Base-by-base conservation (phyloP, 768 basidiomycete genomes). In the Leccinum arenicola region DNA sequence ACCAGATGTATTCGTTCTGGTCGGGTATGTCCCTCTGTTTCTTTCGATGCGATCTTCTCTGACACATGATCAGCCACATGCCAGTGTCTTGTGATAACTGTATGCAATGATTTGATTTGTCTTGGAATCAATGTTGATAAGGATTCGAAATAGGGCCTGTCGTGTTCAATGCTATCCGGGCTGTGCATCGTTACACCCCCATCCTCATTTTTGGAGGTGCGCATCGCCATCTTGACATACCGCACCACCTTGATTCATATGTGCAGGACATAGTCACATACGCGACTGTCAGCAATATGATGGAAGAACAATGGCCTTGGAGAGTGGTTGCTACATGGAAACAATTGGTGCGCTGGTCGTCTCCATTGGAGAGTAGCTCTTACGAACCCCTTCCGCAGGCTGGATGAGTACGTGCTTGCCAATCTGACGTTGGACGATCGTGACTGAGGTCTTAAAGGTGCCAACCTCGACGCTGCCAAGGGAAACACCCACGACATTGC, bases 321-420 rank as follows among this genome's bases (percentile, higher is more conserved):
- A 93, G 66, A 88, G 91, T 62, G 90, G 95, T 17, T 78, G 92
- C 23, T 96, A 95, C 69, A 90, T 96, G 88, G 95, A 97, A 75
- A 97, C 94, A 10, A 77, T 95, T 55, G 93, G 91, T 88, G 52
- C 12, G 82, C 54, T 12, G 11, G 6, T 11, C 15, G 0, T 19
- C 43, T 29, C 27, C 4, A 19, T 23, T 33, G 29, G 4, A 21
- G 2, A 19, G 25, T n/a, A 10, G n/a, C 23, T 33, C 29, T 2
- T 23, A 38, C 9, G 49, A 0, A 45, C 47, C 15, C 38, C 25
- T 45, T 47, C 50, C 27, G 27, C 31, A 71, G 73, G 87, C 9
- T 92, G 85, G 83, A 75, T 89, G 77, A 87, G 89, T 87, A 65
- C 45, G 78, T 73, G 15, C 2, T 10, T 36, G 12, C 27, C 27